Percentiles rank a stretch among this genome's conserved stretches.
Conservation (phyloP, 2,329 filamentous ascomycete genomes). For the Laburnicola sp. region DNA sequence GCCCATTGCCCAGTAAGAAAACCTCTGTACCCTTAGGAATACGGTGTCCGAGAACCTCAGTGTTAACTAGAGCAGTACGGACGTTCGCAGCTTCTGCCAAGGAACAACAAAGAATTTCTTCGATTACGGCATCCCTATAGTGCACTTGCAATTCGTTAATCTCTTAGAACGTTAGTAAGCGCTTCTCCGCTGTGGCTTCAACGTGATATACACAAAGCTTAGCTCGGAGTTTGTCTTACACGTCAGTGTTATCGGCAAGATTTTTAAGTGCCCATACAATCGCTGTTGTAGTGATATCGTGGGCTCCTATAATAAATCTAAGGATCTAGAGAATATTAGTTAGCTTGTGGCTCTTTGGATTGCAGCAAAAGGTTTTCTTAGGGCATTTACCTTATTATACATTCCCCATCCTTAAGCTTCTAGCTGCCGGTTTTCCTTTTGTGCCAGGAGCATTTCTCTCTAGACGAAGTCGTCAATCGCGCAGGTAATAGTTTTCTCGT, state of each 20-base stretch:
- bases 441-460: too few relatives aligned
- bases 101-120: conserved; percentile 46
- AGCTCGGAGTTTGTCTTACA: conserved; percentile 10
- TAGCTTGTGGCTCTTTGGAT: too few relatives aligned
- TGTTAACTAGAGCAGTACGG: conserved; percentile 44
- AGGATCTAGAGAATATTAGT: conserved; percentile 1
- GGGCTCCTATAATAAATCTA: conserved; percentile 10
- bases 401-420: too few relatives aligned
- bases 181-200: conserved; percentile 4
- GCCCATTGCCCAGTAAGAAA: conserved; percentile 33
- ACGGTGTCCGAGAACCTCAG: conserved; percentile 45
- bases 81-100: conserved; percentile 25
- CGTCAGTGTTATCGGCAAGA: conserved; percentile 3
- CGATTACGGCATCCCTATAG: conserved; percentile 49
- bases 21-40: conserved; percentile 48
- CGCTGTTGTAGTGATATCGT: conserved; percentile 9
- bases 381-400: too few relatives aligned
- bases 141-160: conserved; percentile 2
- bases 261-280: conserved; percentile 11
- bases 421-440: too few relatives aligned
- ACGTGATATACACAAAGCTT: neutral
- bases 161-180: conserved; percentile 7
- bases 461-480: too few relatives aligned
- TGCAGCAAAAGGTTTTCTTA: too few relatives aligned
- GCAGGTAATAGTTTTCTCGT: too few relatives aligned